A percentile compares a stretch with the other conserved stretches of the same genome.
Evolutionary conservation across 805 yeast genomes (phyloP).

Genomic region (Zygosaccharomyces rouxii): DNA sequence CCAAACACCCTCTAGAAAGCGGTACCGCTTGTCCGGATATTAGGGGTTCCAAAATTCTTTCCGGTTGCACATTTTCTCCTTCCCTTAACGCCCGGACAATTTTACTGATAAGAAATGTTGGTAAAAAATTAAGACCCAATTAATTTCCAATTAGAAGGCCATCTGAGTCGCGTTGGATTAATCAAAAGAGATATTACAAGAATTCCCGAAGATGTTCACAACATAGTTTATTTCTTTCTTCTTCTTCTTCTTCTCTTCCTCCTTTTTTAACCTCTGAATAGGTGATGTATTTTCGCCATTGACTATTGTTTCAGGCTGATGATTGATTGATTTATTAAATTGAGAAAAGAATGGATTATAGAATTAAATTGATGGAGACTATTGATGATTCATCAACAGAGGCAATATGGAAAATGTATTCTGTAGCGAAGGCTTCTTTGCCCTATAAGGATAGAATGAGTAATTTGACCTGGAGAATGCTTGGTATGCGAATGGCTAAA

Average conservation of each 20-base stretch:
- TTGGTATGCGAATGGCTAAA: slow-evolving; percentile 46
- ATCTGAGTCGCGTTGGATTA: background rate
- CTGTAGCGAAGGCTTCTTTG: slow-evolving; percentile 65
- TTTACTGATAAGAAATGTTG: background rate
- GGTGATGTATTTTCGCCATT: background rate
- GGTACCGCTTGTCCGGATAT: background rate
- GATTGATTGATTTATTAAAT: background rate
- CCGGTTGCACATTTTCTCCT: background rate
- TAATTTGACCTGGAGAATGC: slow-evolving; percentile 83
- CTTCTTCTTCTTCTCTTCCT: background rate
- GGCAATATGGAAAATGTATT: slow-evolving; percentile 76
- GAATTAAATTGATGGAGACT: slow-evolving; percentile 19
- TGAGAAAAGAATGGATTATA: slow-evolving; percentile 1
- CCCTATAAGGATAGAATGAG: slow-evolving; percentile 77
- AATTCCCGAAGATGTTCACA: background rate
- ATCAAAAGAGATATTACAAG: background rate
- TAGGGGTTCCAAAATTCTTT: background rate
- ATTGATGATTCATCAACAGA: slow-evolving; percentile 43
- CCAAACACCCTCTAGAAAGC: background rate
- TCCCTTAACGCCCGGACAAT: background rate
- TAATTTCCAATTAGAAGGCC: background rate
- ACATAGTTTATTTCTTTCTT: background rate
- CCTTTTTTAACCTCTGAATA: background rate
- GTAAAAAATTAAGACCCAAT: background rate
- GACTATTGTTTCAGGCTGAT: background rate